Conservation (phyloP, 345 rosid species). For the Lumnitzera racemosa region DNA sequence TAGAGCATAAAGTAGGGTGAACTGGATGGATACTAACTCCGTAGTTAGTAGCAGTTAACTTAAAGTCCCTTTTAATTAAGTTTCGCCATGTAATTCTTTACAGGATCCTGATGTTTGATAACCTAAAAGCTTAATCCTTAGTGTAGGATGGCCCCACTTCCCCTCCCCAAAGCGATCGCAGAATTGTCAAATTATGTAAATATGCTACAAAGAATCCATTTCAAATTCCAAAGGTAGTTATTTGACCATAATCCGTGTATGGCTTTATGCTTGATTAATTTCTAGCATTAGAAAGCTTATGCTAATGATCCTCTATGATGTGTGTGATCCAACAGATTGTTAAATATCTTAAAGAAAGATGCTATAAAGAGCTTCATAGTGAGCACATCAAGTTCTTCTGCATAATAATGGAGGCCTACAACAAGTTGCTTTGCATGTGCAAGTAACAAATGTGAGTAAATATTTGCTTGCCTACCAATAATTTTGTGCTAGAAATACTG, state of each 20-base stretch:
- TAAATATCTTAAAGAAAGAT: slow-evolving; percentile 84
- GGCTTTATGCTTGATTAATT: not conserved
- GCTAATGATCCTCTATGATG: slow-evolving; percentile 7
- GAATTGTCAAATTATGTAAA: slow-evolving; percentile 78
- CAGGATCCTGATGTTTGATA: not conserved
- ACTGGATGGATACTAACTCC: too few relatives aligned
- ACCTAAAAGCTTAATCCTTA: not conserved
- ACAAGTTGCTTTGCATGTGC: slow-evolving; percentile 69
- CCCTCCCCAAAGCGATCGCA: slow-evolving; percentile 82
- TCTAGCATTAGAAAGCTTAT: not conserved
- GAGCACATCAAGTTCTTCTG: slow-evolving; percentile 60
- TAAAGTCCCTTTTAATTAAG: too few relatives aligned
- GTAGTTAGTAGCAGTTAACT: not conserved
- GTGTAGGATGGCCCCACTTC: slow-evolving; percentile 62
- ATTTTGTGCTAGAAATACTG: too few relatives aligned
- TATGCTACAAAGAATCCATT: slow-evolving; percentile 86
- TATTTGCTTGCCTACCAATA: not conserved
- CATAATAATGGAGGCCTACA: slow-evolving; percentile 60
- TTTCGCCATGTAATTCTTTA: not conserved
- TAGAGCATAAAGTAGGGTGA: too few relatives aligned
- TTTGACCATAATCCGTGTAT: not conserved
- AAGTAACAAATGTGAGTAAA: slow-evolving; percentile 65
- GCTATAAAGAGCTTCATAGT: slow-evolving; percentile 72
- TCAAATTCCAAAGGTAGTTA: slow-evolving; percentile 76
- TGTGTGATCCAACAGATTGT: slow-evolving; percentile 49